Base-by-base conservation (phyloP, 2,329 filamentous ascomycete genomes). In the Pyrenophora seminiperda region DNA sequence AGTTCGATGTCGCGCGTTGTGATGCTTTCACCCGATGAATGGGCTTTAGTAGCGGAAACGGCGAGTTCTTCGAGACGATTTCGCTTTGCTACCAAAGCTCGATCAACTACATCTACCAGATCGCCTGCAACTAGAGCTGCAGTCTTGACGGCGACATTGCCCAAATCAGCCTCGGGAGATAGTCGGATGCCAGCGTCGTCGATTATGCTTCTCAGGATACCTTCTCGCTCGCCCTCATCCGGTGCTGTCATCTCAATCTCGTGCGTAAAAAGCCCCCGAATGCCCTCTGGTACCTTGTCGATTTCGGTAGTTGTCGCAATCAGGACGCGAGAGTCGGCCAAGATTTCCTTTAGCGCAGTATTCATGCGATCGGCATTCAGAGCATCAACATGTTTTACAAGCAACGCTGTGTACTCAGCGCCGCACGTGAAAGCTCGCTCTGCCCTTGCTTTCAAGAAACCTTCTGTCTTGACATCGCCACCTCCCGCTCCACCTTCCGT, bases 271-370 rank as follows among this genome's bases (percentile, higher is more conserved):
- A 97, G 79, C 9, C 91, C 91, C 44, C 94, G 85, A 15, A 97
- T 86, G 0, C 89, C 89, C 63, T 97, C 92, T 0, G 93, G 90
- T 1, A 99, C 84, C 72, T 97, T 95, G 68, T 97, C 94, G 0
- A 97, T 86, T 61, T 97, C 93, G 5, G 91, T 96, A 0, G 93
- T 97, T 0, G 94, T 99, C 0, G 94, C 93, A 61, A 99, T 86
- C 18, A 99, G 76, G 2, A 97, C 90, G 46, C 94, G 81, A 3
- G 86, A 85, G 38, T 89, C 87, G n/a, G 83, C 80, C 17, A 97
- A 75, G 2, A 97, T 86, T 54, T 96, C 90, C 67, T 90, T 89
- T 67, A 99, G 80, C 0, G 91, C 89, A 3, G 88, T 83, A 14
- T 90, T 85, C 79, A 97, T 97, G 30, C 93, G 84, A 70, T 97